These are phyloP conservation scores for Nannizziopsis arthrosporioides DNA, from an alignment of 2,329 filamentous ascomycete species.

Conservation along the genomic window DNA sequence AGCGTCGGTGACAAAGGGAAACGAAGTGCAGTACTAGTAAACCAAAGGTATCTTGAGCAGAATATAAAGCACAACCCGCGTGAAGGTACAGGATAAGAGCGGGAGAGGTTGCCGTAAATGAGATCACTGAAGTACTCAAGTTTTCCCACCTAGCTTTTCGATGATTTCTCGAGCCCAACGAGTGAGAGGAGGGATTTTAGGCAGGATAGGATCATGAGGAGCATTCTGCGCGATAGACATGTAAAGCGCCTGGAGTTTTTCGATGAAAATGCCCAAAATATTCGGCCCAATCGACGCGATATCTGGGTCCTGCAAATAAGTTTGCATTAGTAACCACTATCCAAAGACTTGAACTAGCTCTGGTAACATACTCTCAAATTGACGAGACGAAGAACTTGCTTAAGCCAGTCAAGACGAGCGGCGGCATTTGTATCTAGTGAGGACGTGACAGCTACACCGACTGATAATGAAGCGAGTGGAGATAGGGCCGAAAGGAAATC, in stretches of 20 bases:
- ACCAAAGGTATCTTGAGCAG: no score
- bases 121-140: no score
- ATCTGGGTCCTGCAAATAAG: constrained; percentile 37
- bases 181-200: constrained; percentile 39
- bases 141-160: neutral
- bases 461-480: constrained; percentile 48
- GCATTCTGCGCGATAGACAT: constrained; percentile 44
- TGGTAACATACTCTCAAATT: constrained; percentile 38
- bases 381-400: constrained; percentile 43
- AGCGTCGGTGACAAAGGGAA: no score
- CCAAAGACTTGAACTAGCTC: neutral
- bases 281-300: constrained; percentile 46
- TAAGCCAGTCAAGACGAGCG: constrained; percentile 49
- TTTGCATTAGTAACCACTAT: neutral
- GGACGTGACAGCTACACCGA: constrained; percentile 50
- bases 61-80: no score
- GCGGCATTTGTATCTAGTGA: constrained; percentile 42
- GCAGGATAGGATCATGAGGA: constrained; percentile 42
- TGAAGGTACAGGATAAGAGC: no score
- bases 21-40: no score
- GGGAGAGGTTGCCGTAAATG: no score
- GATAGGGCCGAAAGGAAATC: constrained; percentile 45
- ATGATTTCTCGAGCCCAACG: constrained; percentile 29
- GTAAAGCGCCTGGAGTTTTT: constrained; percentile 47
- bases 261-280: constrained; percentile 49